Evolutionary conservation across 768 basidiomycete genomes (phyloP).

Genomic region (Pluteus cervinus): DNA sequence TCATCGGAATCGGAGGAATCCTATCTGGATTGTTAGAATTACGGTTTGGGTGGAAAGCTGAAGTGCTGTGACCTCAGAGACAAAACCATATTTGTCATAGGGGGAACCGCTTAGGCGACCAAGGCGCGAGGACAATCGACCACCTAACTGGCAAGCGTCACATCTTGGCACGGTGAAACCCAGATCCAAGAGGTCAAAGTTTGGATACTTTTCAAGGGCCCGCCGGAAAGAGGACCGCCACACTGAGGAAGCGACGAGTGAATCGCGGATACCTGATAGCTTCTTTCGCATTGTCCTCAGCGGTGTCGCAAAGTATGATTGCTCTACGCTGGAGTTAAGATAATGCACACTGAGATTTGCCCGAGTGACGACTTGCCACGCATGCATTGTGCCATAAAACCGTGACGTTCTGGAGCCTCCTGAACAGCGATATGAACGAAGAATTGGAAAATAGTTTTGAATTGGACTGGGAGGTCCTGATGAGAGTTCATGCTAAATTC

Average conservation of each 20-base stretch:
- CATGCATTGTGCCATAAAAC: constrained; percentile 48
- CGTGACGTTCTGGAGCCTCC: constrained; percentile 39
- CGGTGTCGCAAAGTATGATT: constrained; percentile 74
- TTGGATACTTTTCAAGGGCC: constrained; percentile 59
- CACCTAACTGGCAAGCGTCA: constrained; percentile 78
- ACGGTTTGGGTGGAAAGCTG: background rate
- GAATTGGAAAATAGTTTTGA: constrained; percentile 85
- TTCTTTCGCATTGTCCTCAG: constrained; percentile 63
- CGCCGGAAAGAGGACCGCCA: constrained; percentile 72
- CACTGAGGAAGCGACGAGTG: constrained; percentile 76
- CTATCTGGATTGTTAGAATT: background rate
- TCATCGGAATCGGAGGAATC: background rate
- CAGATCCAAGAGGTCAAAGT: constrained; percentile 46
- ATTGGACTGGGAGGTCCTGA: constrained; percentile 71
- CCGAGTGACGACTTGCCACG: constrained; percentile 32
- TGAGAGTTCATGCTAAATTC: constrained; percentile 79
- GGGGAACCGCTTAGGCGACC: constrained; percentile 59
- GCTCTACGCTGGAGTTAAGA: constrained; percentile 25
- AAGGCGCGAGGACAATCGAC: constrained; percentile 56
- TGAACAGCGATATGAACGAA: constrained; percentile 78
- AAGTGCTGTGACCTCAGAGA: background rate
- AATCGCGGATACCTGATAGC: constrained; percentile 62
- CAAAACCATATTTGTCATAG: constrained; percentile 71
- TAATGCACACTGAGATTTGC: background rate
- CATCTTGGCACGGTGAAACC: constrained; percentile 59